These are phyloP conservation scores for Rhizoclosmatium globosum DNA, from an alignment of 192 early-diverging fungal genomes.

Conservation along the genomic window DNA sequence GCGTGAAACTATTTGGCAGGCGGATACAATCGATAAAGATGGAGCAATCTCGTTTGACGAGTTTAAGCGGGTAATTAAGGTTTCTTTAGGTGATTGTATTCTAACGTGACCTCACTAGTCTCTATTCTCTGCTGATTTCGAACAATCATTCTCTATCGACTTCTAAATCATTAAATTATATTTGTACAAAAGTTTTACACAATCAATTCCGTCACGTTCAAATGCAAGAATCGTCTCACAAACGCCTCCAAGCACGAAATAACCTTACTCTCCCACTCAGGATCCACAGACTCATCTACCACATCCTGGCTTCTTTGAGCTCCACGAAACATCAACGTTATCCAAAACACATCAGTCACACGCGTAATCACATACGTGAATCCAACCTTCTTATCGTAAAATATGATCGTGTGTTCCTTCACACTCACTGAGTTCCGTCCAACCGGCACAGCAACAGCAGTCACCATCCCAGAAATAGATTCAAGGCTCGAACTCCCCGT, in stretches of 20 bases:
- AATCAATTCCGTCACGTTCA: too few relatives aligned
- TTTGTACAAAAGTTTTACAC: background rate
- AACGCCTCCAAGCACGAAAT: too few relatives aligned
- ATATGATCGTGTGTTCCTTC: background rate
- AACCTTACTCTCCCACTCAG: background rate
- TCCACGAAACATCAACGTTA: background rate
- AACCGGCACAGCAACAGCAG: too few relatives aligned
- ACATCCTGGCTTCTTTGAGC: background rate
- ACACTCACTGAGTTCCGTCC: too few relatives aligned
- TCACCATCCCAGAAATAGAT: background rate
- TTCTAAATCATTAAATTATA: conserved; percentile 46
- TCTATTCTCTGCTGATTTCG: conserved; percentile 50
- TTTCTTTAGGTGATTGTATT: background rate
- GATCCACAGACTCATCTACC: background rate
- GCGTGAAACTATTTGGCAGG: conserved; percentile 56
- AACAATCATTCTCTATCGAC: conserved; percentile 47
- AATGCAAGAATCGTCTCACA: too few relatives aligned
- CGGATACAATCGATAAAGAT: conserved; percentile 55
- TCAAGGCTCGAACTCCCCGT: background rate
- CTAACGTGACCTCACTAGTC: conserved; percentile 1
- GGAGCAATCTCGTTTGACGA: conserved; percentile 56
- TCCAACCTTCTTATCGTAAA: conserved; percentile 15
- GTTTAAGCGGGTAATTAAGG: conserved; percentile 50
- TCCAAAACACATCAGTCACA: background rate
- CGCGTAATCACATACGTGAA: conserved; percentile 9